Percentiles rank a stretch among this genome's conserved stretches.
Conservation (phyloP, 495 filamentous ascomycete species). For the Penicillium egyptiacum region DNA sequence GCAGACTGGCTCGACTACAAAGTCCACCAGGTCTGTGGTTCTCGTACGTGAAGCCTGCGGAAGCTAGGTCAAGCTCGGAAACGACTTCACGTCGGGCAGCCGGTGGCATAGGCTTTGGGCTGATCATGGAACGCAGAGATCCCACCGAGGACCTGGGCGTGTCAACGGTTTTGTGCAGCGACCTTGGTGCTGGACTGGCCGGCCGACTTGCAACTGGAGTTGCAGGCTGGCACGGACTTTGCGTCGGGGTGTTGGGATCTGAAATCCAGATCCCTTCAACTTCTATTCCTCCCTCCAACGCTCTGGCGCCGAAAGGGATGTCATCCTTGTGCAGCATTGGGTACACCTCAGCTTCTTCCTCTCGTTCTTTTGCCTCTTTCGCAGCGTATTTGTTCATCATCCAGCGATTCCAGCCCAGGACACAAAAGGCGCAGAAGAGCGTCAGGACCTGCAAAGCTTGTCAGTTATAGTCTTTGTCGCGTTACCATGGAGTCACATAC, state of each 20-base stretch:
- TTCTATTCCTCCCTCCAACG: slow-evolving; percentile 80
- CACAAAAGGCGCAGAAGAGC: slow-evolving; percentile 43
- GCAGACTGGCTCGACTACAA: slow-evolving; percentile 12
- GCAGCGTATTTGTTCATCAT: slow-evolving; percentile 63
- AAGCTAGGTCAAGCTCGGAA: slow-evolving; percentile 12
- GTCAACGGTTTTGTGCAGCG: background rate
- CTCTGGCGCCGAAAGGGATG: slow-evolving; percentile 86
- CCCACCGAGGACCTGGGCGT: slow-evolving; percentile 3
- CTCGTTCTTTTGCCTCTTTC: slow-evolving; percentile 63
- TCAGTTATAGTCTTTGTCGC: slow-evolving; percentile 30
- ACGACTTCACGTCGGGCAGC: background rate
- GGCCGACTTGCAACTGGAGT: slow-evolving; percentile 21
- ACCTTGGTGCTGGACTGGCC: slow-evolving; percentile 15
- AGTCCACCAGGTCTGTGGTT: slow-evolving; percentile 8
- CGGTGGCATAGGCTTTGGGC: slow-evolving; percentile 4
- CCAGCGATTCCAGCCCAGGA: slow-evolving; percentile 60
- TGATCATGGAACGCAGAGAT: background rate
- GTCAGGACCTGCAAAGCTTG: slow-evolving; percentile 42
- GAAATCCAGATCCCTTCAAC: slow-evolving; percentile 91
- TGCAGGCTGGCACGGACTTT: slow-evolving; percentile 27
- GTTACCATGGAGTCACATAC: slow-evolving; percentile 32
- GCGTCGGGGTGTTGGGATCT: slow-evolving; percentile 50
- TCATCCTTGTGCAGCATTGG: slow-evolving; percentile 51
- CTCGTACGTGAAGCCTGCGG: slow-evolving; percentile 15
- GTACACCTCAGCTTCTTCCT: slow-evolving; percentile 33